Conservation (phyloP, 352 stramenopile species). For the Pythium vanterpoolii region DNA sequence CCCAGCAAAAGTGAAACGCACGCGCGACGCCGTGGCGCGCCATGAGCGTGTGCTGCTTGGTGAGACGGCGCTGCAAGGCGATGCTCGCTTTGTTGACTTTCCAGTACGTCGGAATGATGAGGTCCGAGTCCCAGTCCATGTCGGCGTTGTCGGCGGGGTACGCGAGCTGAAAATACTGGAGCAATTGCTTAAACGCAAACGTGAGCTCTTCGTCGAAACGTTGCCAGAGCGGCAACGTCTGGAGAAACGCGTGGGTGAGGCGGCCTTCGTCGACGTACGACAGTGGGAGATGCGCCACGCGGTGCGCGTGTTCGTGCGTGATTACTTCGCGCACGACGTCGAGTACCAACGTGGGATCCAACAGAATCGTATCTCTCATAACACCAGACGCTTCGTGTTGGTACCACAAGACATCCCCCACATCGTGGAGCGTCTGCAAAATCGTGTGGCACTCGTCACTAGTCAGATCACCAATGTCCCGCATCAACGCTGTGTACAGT, state of each 20-base stretch:
- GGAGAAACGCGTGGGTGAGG: constrained; percentile 9
- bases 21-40: constrained; percentile 2
- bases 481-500: constrained; percentile 4
- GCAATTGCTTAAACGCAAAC: constrained; percentile 19
- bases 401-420: constrained; percentile 24
- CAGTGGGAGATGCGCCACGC: background rate
- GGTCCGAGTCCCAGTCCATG: constrained; percentile 21
- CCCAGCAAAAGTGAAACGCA: constrained; percentile 24
- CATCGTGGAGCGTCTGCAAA: constrained; percentile 16
- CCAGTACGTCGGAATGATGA: constrained; percentile 24
- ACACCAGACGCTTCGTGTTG: constrained; percentile 6
- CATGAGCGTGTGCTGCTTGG: background rate
- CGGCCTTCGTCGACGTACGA: constrained; percentile 6
- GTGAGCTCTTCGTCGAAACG: constrained; percentile 13
- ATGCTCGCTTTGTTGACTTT: constrained; percentile 7
- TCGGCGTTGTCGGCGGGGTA: constrained; percentile 11
- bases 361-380: constrained; percentile 8
- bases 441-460: constrained; percentile 14
- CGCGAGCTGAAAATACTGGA: constrained; percentile 20
- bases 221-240: constrained; percentile 7
- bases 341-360: constrained; percentile 28
- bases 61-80: background rate
- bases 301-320: constrained; percentile 8
- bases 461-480: constrained; percentile 12
- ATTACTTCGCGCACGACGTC: constrained; percentile 27